Conservation (phyloP, 352 stramenopile species). For the Globisporangium barbulae region DNA sequence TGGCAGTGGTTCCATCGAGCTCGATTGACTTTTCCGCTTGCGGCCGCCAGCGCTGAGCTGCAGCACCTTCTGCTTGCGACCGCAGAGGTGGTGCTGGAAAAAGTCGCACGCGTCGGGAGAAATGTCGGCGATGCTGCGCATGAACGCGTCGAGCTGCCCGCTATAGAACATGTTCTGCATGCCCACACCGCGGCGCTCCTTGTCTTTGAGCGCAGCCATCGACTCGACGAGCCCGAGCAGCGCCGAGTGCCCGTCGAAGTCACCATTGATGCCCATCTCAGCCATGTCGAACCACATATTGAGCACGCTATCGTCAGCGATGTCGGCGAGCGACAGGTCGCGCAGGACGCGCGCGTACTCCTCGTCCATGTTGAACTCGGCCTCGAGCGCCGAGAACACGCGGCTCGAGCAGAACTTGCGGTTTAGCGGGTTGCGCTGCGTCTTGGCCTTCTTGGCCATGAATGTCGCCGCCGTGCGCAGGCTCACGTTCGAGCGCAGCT, state of each 20-base stretch:
- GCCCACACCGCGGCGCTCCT: slow-evolving; percentile 67
- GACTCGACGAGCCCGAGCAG: slow-evolving; percentile 62
- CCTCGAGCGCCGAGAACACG: slow-evolving; percentile 48
- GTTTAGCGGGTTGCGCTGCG: slow-evolving; percentile 42
- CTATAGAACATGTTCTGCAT: slow-evolving; percentile 83
- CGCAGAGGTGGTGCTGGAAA: slow-evolving; percentile 69
- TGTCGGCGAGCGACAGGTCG: slow-evolving; percentile 50
- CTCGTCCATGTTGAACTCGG: slow-evolving; percentile 55
- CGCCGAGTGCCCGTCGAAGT: slow-evolving; percentile 60
- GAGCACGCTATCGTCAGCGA: slow-evolving; percentile 32
- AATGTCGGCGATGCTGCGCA: slow-evolving; percentile 52
- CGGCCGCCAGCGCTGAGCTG: slow-evolving; percentile 17
- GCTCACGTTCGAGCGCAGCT: slow-evolving; percentile 47
- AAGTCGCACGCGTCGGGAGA: slow-evolving; percentile 61
- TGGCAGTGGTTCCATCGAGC: not conserved
- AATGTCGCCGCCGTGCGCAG: slow-evolving; percentile 39
- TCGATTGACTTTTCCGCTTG: slow-evolving; percentile 28
- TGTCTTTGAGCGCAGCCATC: slow-evolving; percentile 75
- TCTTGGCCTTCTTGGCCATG: slow-evolving; percentile 35
- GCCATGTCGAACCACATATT: slow-evolving; percentile 69
- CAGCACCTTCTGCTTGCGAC: slow-evolving; percentile 45
- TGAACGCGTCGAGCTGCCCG: slow-evolving; percentile 60
- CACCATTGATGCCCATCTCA: slow-evolving; percentile 57
- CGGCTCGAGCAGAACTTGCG: slow-evolving; percentile 53
- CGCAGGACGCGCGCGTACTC: slow-evolving; percentile 46